Conservation (phyloP, 1,139 yeast genomes). For the Yamadazyma taylorii region DNA sequence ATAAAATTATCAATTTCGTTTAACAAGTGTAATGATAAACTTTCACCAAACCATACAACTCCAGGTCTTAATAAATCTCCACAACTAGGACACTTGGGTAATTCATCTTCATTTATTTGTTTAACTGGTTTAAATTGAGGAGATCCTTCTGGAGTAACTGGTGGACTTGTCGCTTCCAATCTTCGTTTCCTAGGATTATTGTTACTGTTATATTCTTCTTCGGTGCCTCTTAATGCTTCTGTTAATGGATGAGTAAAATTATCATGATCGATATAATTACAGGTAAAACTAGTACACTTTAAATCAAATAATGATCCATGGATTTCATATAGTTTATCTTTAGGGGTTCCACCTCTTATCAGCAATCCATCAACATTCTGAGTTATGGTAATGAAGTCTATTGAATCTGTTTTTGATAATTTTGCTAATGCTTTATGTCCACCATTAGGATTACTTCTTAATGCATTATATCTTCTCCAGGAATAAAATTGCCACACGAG, state of each 20-base stretch:
- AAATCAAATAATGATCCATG: slow-evolving; percentile 79
- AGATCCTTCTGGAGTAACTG: slow-evolving; percentile 32
- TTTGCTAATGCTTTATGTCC: slow-evolving; percentile 73
- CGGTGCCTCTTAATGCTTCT: slow-evolving; percentile 48
- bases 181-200: slow-evolving; percentile 34
- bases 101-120: slow-evolving; percentile 45
- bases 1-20: slow-evolving; percentile 72
- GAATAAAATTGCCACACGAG: slow-evolving; percentile 89
- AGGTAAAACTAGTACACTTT: slow-evolving; percentile 72
- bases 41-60: slow-evolving; percentile 92
- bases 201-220: slow-evolving; percentile 26
- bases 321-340: slow-evolving; percentile 54
- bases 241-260: slow-evolving; percentile 66
- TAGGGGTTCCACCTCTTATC: slow-evolving; percentile 61
- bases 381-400: slow-evolving; percentile 62
- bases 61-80: slow-evolving; percentile 70
- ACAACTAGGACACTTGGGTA: slow-evolving; percentile 82
- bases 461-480: slow-evolving; percentile 63
- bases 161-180: slow-evolving; percentile 43
- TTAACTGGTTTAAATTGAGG: slow-evolving; percentile 52
- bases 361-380: slow-evolving; percentile 83
- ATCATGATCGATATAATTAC: slow-evolving; percentile 57
- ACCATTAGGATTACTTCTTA: slow-evolving; percentile 65
- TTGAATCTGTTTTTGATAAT: slow-evolving; percentile 25
- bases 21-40: slow-evolving; percentile 62